These are phyloP conservation scores for Magnusiomyces fungicola DNA, from an alignment of 1,139 yeast genomes.

Conservation along the genomic window DNA sequence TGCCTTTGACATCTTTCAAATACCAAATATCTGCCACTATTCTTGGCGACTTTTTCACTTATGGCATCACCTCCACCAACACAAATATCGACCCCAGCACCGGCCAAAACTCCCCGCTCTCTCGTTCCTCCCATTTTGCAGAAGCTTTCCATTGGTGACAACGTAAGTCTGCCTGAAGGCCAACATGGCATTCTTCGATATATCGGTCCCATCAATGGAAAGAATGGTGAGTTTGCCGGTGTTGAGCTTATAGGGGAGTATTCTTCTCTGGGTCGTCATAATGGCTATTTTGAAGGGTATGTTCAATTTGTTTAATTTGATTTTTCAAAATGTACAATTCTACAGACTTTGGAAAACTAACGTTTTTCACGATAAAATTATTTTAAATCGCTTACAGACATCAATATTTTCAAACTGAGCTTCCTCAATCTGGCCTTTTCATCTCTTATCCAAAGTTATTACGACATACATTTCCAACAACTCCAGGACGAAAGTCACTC, in stretches of 20 bases:
- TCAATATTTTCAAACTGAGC: conserved; percentile 11
- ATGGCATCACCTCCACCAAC: background rate
- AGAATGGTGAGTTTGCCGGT: conserved; percentile 80
- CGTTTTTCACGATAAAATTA: background rate
- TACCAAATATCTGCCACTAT: background rate
- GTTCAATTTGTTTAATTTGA: conserved; percentile 42
- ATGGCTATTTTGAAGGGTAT: conserved; percentile 54
- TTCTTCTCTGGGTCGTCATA: conserved; percentile 62
- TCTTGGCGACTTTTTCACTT: background rate
- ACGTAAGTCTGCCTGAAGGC: conserved; percentile 37
- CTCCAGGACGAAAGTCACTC: background rate
- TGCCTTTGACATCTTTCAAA: too few relatives aligned
- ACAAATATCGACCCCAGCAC: background rate
- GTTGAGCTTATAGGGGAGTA: conserved; percentile 69
- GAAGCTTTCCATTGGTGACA: conserved; percentile 33
- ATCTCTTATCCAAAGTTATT: conserved; percentile 14
- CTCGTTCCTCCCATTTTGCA: background rate
- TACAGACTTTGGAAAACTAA: background rate
- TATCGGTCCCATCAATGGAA: conserved; percentile 68
- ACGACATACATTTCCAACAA: background rate
- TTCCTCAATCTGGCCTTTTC: conserved; percentile 22
- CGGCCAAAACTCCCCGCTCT: background rate
- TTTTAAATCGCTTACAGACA: conserved; percentile 7
- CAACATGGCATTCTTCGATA: conserved; percentile 56
- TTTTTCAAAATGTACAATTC: background rate